These are phyloP conservation scores for Geosmithia flava DNA, from an alignment of 2,329 filamentous ascomycete species.

Conservation along the genomic window DNA sequence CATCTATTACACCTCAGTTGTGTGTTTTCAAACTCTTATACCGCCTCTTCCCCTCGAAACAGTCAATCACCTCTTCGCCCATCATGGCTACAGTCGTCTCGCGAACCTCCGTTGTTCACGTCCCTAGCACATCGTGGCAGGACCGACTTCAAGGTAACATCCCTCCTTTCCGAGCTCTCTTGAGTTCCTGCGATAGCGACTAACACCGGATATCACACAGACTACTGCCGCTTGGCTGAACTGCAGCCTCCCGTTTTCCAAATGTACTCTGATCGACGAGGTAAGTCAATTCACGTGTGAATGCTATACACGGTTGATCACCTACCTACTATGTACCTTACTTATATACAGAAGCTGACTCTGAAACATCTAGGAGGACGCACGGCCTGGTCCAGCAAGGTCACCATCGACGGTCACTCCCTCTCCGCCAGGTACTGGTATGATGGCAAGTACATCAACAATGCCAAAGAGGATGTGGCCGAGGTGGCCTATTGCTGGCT, in stretches of 20 bases:
- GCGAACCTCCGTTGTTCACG: background rate
- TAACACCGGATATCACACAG: constrained; percentile 19
- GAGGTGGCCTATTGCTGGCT: constrained; percentile 61
- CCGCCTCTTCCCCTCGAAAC: background rate
- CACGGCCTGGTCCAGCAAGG: constrained; percentile 79
- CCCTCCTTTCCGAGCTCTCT: background rate
- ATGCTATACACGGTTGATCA: background rate
- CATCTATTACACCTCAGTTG: background rate
- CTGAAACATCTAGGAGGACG: constrained; percentile 51
- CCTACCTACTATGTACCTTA: background rate
- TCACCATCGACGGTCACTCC: constrained; percentile 54
- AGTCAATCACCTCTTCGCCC: background rate
- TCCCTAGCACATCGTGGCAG: constrained; percentile 24
- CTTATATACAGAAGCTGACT: background rate
- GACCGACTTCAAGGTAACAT: constrained; percentile 34
- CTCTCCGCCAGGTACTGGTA: constrained; percentile 81
- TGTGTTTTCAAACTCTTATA: background rate
- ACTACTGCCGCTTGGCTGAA: constrained; percentile 38
- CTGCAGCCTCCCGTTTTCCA: constrained; percentile 43
- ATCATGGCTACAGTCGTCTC: constrained; percentile 2
- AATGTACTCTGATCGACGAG: constrained; percentile 57
- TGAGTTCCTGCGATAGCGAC: too few relatives aligned
- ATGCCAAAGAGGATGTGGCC: constrained; percentile 83
- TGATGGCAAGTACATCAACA: constrained; percentile 76
- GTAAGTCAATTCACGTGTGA: constrained; percentile 23